Percentiles rank a stretch among this genome's conserved stretches.
Conservation (phyloP, 495 filamentous ascomycete genomes). For the Clohesyomyces aquaticus region DNA sequence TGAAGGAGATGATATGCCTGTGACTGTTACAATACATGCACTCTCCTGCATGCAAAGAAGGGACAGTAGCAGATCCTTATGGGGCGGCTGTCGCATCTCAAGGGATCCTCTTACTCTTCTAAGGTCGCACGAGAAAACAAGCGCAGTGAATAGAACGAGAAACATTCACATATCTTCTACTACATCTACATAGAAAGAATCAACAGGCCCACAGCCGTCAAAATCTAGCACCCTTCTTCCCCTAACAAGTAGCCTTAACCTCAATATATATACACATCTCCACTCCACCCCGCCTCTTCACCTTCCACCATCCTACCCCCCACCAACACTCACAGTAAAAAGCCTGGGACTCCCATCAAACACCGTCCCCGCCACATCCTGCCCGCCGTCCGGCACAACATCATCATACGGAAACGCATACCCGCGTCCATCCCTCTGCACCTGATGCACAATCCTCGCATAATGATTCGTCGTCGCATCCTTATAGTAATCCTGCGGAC, state of each 20-base stretch:
- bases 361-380: conserved; percentile 68
- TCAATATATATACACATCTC: not conserved
- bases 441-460: conserved; percentile 65
- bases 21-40: too few relatives aligned
- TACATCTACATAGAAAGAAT: too few relatives aligned
- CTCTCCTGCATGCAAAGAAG: too few relatives aligned
- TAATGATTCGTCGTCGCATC: conserved; percentile 71
- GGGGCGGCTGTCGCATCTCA: too few relatives aligned
- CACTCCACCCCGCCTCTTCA: not conserved
- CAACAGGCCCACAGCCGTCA: too few relatives aligned
- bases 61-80: too few relatives aligned
- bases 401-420: conserved; percentile 85
- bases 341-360: conserved; percentile 58
- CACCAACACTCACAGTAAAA: conserved; percentile 67
- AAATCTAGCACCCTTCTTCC: not conserved
- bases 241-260: not conserved
- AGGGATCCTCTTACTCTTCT: too few relatives aligned
- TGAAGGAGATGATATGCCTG: too few relatives aligned
- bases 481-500: conserved; percentile 32
- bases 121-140: too few relatives aligned
- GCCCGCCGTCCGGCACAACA: conserved; percentile 60
- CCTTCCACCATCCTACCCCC: conserved; percentile 44
- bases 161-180: too few relatives aligned
- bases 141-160: too few relatives aligned
- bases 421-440: conserved; percentile 63